Evolutionary conservation across 1,284 basidiomycete species (phyloP).

Genomic region (Naganishia albida): DNA sequence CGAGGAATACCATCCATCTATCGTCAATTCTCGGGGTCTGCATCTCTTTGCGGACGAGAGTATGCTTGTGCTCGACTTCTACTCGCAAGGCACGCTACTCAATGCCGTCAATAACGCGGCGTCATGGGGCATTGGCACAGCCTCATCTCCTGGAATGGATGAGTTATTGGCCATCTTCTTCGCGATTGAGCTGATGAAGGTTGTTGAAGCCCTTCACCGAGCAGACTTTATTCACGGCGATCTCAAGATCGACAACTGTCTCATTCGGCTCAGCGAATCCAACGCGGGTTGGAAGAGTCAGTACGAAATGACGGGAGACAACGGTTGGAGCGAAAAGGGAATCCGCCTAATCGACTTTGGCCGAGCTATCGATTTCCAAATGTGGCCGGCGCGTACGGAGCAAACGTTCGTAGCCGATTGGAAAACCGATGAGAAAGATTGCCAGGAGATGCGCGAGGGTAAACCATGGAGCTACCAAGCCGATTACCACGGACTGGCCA

Average conservation of each 20-base stretch:
- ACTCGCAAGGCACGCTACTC: constrained; percentile 87
- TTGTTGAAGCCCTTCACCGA: constrained; percentile 78
- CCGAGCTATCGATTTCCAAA: constrained; percentile 78
- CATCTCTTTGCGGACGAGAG: constrained; percentile 87
- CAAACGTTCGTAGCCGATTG: constrained; percentile 87
- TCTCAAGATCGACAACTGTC: constrained; percentile 98
- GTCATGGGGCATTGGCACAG: constrained; percentile 57
- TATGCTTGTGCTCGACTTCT: constrained; percentile 83
- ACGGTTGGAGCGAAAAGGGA: constrained; percentile 86
- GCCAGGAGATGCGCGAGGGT: constrained; percentile 80
- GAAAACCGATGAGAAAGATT: constrained; percentile 83
- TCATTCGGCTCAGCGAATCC: constrained; percentile 76
- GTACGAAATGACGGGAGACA: constrained; percentile 73
- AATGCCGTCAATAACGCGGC: constrained; percentile 86
- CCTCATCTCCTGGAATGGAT: constrained; percentile 63
- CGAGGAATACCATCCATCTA: constrained; percentile 61
- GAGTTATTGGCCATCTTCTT: constrained; percentile 96
- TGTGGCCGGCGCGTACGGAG: constrained; percentile 63
- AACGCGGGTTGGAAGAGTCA: constrained; percentile 69
- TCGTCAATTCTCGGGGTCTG: constrained; percentile 72
- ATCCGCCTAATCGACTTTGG: constrained; percentile 96
- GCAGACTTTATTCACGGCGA: constrained; percentile 93
- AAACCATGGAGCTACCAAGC: constrained; percentile 89
- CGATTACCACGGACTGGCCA: constrained; percentile 92
- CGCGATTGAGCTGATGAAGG: constrained; percentile 80